phyloP scores from a whole-genome alignment of 352 stramenopile genomes.

The Phytophthora agathidicida region DNA sequence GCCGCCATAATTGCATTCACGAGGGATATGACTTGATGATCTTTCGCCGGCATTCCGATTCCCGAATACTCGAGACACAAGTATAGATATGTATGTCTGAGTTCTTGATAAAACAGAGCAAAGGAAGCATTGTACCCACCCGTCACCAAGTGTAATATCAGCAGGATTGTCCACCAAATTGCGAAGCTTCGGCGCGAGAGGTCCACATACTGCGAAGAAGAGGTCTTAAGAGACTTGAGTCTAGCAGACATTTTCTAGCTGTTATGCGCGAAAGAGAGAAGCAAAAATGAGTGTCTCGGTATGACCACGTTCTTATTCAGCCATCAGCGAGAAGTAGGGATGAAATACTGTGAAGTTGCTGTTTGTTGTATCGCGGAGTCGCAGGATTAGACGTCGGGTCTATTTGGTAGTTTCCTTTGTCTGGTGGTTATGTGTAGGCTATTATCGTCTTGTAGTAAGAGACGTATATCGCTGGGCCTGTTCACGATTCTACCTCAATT shows the following conservation, averaged over 20 bases:
- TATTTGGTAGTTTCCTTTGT: too few species aligned
- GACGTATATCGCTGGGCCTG: too few species aligned
- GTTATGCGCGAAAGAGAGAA: not conserved
- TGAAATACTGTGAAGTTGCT: too few species aligned
- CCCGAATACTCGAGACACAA: conserved; percentile 28
- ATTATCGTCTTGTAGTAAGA: too few species aligned
- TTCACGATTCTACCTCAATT: too few species aligned
- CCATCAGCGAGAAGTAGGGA: too few species aligned
- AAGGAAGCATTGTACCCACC: conserved; percentile 20
- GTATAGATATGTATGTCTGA: conserved; percentile 24
- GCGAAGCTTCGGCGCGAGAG: conserved; percentile 4
- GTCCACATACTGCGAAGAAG: conserved; percentile 13
- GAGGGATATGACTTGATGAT: conserved; percentile 17
- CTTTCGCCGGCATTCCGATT: conserved; percentile 21
- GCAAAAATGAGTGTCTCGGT: not conserved
- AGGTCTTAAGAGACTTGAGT: not conserved
- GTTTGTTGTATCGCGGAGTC: too few species aligned
- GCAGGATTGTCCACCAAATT: conserved; percentile 17
- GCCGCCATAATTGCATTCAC: conserved; percentile 30
- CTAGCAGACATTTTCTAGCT: not conserved
- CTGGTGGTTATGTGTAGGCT: too few species aligned
- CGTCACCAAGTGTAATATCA: conserved; percentile 9
- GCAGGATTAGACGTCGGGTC: too few species aligned
- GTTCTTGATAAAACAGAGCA: conserved; percentile 25
- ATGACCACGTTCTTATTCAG: too few species aligned